Conservation (phyloP, 768 basidiomycete species). For the Russula earlei region DNA sequence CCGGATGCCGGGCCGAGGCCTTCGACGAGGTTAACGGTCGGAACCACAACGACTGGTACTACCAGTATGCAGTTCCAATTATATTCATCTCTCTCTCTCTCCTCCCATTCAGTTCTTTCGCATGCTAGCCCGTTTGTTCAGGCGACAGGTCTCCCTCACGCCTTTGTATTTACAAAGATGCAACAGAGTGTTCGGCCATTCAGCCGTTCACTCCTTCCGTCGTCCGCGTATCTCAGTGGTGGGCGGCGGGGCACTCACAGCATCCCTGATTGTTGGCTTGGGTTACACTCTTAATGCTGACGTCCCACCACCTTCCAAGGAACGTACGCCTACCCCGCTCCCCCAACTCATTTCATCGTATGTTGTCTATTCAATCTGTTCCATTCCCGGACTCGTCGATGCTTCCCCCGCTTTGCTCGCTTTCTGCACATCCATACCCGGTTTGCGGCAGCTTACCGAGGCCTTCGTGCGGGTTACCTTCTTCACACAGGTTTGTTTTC, state of each 20-base stretch:
- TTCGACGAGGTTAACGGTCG: no score
- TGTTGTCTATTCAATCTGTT: conserved; percentile 73
- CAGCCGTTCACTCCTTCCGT: neutral
- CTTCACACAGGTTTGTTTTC: conserved; percentile 61
- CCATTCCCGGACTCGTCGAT: conserved; percentile 69
- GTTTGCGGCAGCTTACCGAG: conserved; percentile 54
- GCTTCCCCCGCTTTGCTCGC: conserved; percentile 58
- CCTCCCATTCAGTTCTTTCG: neutral
- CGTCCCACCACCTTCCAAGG: conserved; percentile 2
- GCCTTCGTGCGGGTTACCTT: conserved; percentile 69
- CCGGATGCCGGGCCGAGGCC: no score
- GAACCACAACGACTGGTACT: no score
- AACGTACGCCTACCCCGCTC: conserved; percentile 19
- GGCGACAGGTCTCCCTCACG: neutral
- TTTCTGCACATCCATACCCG: conserved; percentile 47
- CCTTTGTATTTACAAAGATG: neutral
- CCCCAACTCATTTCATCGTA: conserved; percentile 56
- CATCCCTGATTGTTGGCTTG: conserved; percentile 10
- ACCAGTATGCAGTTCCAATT: no score
- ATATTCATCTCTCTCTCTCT: neutral
- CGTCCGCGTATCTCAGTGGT: conserved; percentile 6
- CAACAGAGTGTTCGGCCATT: neutral
- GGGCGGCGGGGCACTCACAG: conserved; percentile 9
- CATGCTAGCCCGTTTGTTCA: neutral
- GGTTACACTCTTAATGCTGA: conserved; percentile 23